Evolutionary conservation across 2,329 filamentous ascomycete genomes (phyloP).

Genomic region (Monosporascus sp.): DNA sequence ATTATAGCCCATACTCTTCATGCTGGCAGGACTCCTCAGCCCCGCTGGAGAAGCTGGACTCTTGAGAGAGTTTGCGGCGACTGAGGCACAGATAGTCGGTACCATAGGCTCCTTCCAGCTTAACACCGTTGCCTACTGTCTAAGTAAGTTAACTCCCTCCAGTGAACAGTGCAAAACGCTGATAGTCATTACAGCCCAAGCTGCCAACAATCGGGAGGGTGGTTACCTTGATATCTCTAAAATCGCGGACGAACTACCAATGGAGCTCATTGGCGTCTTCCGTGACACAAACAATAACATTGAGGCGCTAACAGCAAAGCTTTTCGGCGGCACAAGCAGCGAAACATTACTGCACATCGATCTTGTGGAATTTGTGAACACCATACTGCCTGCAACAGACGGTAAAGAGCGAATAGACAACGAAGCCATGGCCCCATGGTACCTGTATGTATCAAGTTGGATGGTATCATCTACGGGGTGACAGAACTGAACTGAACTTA

Average conservation of each 20-base stretch:
- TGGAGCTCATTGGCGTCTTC: neutral
- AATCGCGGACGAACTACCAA: neutral
- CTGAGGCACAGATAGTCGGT: neutral
- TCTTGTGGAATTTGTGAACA: neutral
- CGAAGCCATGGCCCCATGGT: neutral
- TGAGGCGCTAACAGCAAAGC: neutral
- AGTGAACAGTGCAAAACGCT: neutral
- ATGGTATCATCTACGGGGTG: neutral
- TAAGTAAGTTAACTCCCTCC: neutral
- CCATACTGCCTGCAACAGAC: neutral
- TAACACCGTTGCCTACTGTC: neutral
- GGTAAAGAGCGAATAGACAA: neutral
- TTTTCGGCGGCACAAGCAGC: constrained; percentile 2
- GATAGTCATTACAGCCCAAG: neutral
- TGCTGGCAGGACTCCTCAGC: too few relatives aligned
- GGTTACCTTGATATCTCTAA: neutral
- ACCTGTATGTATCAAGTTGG: neutral
- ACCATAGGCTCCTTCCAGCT: neutral
- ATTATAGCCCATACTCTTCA: too few relatives aligned
- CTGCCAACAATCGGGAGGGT: neutral
- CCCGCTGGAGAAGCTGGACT: too few relatives aligned
- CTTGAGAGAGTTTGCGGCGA: neutral
- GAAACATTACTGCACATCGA: neutral
- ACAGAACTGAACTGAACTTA: neutral
- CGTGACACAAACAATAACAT: neutral